Base-by-base conservation (phyloP, 345 rosid species). In the Rhodomyrtus tomentosa region DNA sequence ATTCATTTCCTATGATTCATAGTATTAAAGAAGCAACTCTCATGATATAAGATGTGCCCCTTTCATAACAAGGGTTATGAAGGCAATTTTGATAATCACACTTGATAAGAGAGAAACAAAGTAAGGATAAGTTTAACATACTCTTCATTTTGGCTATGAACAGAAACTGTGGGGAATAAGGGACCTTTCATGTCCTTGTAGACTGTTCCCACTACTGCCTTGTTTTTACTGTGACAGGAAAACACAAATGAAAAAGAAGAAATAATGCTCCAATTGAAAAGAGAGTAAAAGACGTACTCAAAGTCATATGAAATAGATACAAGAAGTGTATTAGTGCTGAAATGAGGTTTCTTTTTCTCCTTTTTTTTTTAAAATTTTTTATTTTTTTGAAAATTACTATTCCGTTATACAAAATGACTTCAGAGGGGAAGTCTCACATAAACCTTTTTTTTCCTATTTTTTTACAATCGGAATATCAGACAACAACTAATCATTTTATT, bases 141-240 rank as follows among this genome's bases (percentile, higher is more conserved):
- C 99, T 97, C 99, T 90, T 97, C 98, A 81, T 95, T 92, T 90
- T 89, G 99, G 92, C 99, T 97, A 88, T 97, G 96, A 89, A 97
- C 98, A 87, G 96, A 93, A 91, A 95, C 86, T 13, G 99, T 97
- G 62, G 99, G 99, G 88, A 92, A 94, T 76, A 95, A 88, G 85
- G 94, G 89, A 85, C 95, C 93, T 86, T 90, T 93, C 85, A 95
- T 89, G 55, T 93, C 94, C 92, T 95, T 94, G 86, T 84, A 58
- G 80, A 90, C 91, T 16, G 94, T 85, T 80, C 99, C 96, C 48
- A 97, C 95, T 45, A 96, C 20, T 10, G 87, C 81, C 85, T 96
- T 96, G 86, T 96, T 95, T 91, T 97, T 95, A 84, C 99, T 97
- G 94, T 85, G 83, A 91, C 50, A 88, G 87, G 84, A 49, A 85